Percentiles rank a stretch among this genome's conserved stretches.
phyloP scores from a whole-genome alignment of 768 basidiomycete genomes.

The Macrolepiota albuminosa region DNA sequence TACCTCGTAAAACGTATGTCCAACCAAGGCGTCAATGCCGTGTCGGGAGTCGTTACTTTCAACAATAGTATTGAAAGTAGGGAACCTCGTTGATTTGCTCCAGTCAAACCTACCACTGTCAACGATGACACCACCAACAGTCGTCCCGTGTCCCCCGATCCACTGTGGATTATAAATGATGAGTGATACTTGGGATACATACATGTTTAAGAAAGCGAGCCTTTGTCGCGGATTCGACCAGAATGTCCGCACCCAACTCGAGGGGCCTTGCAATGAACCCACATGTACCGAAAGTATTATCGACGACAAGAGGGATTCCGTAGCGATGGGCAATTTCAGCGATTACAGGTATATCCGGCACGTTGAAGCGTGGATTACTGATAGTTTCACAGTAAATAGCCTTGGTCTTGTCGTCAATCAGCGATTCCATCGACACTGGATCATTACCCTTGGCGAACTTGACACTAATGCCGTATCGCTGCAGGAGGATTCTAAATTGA shows the following conservation, averaged over 20 bases:
- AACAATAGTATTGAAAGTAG: conserved; percentile 10
- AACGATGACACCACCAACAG: conserved; percentile 58
- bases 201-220: not conserved
- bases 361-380: conserved; percentile 56
- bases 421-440: conserved; percentile 40
- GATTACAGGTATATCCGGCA: conserved; percentile 47
- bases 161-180: conserved; percentile 42
- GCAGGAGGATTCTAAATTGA: conserved; percentile 52
- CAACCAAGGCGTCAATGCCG: conserved; percentile 6
- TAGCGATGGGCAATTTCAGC: conserved; percentile 62
- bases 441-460: conserved; percentile 49
- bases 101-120: conserved; percentile 62
- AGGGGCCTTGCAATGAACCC: conserved; percentile 33
- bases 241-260: conserved; percentile 23
- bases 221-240: conserved; percentile 27
- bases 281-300: conserved; percentile 61
- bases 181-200: conserved; percentile 30
- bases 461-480: conserved; percentile 40
- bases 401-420: conserved; percentile 58
- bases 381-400: conserved; percentile 56
- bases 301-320: conserved; percentile 57
- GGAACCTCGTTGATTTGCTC: conserved; percentile 43
- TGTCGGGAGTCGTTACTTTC: conserved; percentile 1
- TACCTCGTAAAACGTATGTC: conserved; percentile 12
- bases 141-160: conserved; percentile 65